Conservation (phyloP, 192 early-diverging fungal genomes). For the Entomortierella lignicola region DNA sequence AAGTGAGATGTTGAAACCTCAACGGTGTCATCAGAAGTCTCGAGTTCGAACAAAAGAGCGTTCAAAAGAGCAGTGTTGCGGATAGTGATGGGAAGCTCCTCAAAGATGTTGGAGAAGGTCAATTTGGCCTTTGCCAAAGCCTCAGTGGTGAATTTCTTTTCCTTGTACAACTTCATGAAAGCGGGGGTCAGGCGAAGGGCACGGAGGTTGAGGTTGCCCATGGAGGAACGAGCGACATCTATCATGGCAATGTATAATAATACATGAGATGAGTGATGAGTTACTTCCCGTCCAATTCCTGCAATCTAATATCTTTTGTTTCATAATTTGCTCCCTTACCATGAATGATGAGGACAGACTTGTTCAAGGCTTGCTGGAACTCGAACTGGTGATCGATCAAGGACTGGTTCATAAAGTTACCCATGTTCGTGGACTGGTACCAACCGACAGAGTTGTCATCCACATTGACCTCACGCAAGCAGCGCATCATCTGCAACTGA, state of each 20-base stretch:
- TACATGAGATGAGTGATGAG: neutral
- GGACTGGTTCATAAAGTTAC: slow-evolving; percentile 89
- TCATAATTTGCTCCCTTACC: too few relatives aligned
- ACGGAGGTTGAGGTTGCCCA: slow-evolving; percentile 86
- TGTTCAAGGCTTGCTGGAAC: slow-evolving; percentile 87
- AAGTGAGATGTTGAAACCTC: slow-evolving; percentile 71
- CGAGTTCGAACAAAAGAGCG: slow-evolving; percentile 76
- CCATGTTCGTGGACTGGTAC: slow-evolving; percentile 93
- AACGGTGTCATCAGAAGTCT: slow-evolving; percentile 64
- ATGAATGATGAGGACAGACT: slow-evolving; percentile 94
- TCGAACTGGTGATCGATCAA: slow-evolving; percentile 91
- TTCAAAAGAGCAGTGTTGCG: slow-evolving; percentile 85
- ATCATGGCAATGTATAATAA: neutral
- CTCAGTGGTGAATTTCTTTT: slow-evolving; percentile 88
- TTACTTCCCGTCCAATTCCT: neutral
- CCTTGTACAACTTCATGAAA: slow-evolving; percentile 87
- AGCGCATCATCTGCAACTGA: slow-evolving; percentile 94
- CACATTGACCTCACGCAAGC: slow-evolving; percentile 92
- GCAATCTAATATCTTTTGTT: neutral
- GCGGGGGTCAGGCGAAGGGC: slow-evolving; percentile 88
- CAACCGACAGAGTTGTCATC: slow-evolving; percentile 98
- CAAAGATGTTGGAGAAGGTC: slow-evolving; percentile 88
- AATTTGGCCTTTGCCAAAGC: slow-evolving; percentile 79
- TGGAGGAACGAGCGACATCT: slow-evolving; percentile 86
- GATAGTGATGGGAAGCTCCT: slow-evolving; percentile 90